Evolutionary conservation across 495 filamentous ascomycete species (phyloP).

Genomic region (Barbatosphaeria neglecta): DNA sequence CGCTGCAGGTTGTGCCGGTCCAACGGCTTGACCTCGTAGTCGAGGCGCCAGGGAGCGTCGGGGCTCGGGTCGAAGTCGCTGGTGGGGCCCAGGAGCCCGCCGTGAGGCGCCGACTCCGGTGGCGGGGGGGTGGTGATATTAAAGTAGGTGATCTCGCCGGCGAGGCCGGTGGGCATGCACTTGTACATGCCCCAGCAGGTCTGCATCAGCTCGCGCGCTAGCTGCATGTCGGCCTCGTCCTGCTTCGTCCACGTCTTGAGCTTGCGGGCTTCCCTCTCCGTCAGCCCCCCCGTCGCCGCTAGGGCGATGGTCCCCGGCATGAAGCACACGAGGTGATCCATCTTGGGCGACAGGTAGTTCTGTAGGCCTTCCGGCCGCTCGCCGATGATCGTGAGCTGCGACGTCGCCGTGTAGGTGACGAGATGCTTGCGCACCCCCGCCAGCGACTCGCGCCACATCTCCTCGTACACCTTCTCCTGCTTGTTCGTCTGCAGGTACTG

Average conservation of each 20-base stretch:
- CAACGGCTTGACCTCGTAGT: constrained; percentile 60
- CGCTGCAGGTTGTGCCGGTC: constrained; percentile 92
- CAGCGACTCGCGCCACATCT: constrained; percentile 86
- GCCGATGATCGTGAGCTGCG: constrained; percentile 71
- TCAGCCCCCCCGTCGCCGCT: constrained; percentile 67
- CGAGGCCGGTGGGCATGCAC: constrained; percentile 74
- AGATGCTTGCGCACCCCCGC: constrained; percentile 82
- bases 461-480: constrained; percentile 73
- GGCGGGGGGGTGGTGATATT: constrained; percentile 53
- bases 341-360: constrained; percentile 61
- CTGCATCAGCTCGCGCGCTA: constrained; percentile 83
- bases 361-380: constrained; percentile 71
- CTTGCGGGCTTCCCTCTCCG: constrained; percentile 61
- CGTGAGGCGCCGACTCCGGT: constrained; percentile 39
- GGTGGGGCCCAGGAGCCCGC: too few relatives aligned
- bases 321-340: constrained; percentile 98
- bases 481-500: constrained; percentile 88
- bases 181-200: constrained; percentile 98
- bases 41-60: constrained; percentile 53
- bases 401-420: constrained; percentile 71
- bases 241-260: constrained; percentile 59
- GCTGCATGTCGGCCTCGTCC: constrained; percentile 74
- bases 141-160: constrained; percentile 88
- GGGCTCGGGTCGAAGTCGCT: constrained; percentile 35
- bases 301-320: constrained; percentile 93